Evolutionary conservation across 805 yeast genomes (phyloP), one percentile per base, ranked within the genome.

Genomic region (Clavispora phyllophila): DNA sequence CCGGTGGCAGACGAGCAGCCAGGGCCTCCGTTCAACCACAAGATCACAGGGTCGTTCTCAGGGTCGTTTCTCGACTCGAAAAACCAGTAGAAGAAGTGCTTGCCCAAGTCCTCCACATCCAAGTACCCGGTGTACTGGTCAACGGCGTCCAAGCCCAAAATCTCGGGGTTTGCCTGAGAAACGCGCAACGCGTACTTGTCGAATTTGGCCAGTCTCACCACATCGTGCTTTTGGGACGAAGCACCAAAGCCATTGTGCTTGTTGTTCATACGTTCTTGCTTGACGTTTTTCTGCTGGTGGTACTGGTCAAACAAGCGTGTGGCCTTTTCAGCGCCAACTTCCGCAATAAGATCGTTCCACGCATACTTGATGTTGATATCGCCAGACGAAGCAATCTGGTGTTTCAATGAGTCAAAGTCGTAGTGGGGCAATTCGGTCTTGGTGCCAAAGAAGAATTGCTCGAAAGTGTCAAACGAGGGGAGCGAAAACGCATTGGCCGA

Each of bases 81-180:
- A 40, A 45, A 45, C 46, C 46, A 45, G 44, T 39, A 45, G 37
- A 45, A 45, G 35, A 45, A 42, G 41, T 45, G 48, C 40, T 45
- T 45, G 22, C 34, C 42, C 36, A 26, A 14, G 14, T 31, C 39
- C 24, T 36, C 41, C 15, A 45, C 44, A 22, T 45, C 48, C 39
- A 45, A 36, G 40, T 45, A 45, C 7, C 48, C 48, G 23, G 48
- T 45, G 39, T 37, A 45, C 27, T 42, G 40, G 37, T 42, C 25
- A 9, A 39, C 37, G 19, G 39, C 8, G 34, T 45, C 48, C 37
- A 43, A 38, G 24, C 36, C 34, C 46, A 43, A 23, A 7, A 50
- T 37, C 42, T 65, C 70, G 1, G 72, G 73, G 41, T 58, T 46
- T 32, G 35, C n/a, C 25, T 36, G 28, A n/a, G 36, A 37, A 14